These are phyloP conservation scores for Globisporangium barbulae DNA, from an alignment of 352 stramenopile genomes.

Conservation along the genomic window DNA sequence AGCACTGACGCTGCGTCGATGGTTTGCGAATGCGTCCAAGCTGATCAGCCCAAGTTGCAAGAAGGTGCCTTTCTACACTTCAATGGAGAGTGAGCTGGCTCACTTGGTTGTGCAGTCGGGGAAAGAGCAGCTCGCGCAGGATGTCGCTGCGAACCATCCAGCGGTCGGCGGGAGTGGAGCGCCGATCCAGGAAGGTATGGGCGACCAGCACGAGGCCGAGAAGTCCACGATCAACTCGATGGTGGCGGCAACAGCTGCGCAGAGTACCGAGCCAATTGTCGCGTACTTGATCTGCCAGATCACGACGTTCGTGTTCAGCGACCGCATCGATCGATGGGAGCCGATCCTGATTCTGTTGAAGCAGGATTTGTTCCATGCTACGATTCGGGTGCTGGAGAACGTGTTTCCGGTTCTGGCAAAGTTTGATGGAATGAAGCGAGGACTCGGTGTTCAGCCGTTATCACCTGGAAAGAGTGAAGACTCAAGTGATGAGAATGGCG, in stretches of 20 bases:
- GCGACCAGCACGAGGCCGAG: background rate
- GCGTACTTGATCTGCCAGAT: conserved; percentile 81
- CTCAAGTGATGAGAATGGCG: conserved; percentile 6
- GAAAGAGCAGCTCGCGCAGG: conserved; percentile 4
- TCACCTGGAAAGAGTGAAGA: conserved; percentile 10
- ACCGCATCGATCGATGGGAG: conserved; percentile 80
- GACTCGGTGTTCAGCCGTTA: conserved; percentile 14
- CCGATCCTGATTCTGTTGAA: conserved; percentile 75
- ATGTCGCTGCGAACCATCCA: conserved; percentile 3
- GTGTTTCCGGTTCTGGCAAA: conserved; percentile 65
- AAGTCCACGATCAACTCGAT: conserved; percentile 20
- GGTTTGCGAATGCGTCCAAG: conserved; percentile 54
- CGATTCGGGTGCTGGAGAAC: conserved; percentile 73
- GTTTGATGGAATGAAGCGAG: conserved; percentile 39
- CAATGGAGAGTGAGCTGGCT: conserved; percentile 36
- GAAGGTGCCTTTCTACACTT: conserved; percentile 55
- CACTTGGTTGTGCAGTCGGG: conserved; percentile 15
- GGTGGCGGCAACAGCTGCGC: conserved; percentile 41
- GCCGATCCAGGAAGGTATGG: conserved; percentile 25
- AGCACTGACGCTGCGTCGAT: conserved; percentile 67
- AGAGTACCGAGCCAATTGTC: conserved; percentile 77
- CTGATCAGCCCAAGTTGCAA: conserved; percentile 19
- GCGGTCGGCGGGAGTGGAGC: conserved; percentile 26
- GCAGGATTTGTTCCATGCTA: conserved; percentile 49
- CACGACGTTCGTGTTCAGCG: conserved; percentile 43